Conservation (phyloP, 176 grass and related monocot species). For the Phoenix roebelenii region DNA sequence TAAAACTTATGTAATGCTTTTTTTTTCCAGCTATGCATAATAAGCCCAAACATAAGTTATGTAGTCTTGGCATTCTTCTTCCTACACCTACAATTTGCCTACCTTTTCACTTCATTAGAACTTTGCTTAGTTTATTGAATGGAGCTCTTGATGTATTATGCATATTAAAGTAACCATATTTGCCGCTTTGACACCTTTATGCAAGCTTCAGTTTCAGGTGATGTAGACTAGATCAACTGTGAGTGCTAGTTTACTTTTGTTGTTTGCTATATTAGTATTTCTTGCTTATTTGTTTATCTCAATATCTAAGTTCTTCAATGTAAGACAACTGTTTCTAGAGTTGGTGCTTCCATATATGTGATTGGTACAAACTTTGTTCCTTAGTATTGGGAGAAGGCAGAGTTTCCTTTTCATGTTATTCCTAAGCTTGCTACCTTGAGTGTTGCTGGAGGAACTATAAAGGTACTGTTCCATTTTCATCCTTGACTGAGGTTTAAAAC, state of each 20-base stretch:
- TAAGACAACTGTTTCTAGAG: neutral
- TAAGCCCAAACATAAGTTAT: no score
- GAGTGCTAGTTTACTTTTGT: neutral
- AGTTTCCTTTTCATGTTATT: constrained; percentile 75
- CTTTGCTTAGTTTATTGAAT: no score
- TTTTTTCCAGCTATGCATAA: no score
- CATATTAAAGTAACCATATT: no score
- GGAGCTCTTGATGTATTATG: no score
- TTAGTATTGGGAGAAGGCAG: constrained; percentile 84
- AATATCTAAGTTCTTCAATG: no score
- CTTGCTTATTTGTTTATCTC: no score
- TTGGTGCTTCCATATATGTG: neutral
- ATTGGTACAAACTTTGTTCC: constrained; percentile 8
- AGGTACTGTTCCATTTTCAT: constrained; percentile 27
- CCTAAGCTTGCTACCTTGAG: constrained; percentile 57
- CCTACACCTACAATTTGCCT: no score
- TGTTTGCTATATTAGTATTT: neutral
- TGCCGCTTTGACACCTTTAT: neutral
- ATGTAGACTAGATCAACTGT: constrained; percentile 1
- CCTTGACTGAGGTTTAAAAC: constrained; percentile 1
- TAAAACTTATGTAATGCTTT: no score
- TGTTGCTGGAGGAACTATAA: constrained; percentile 58
- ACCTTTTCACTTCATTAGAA: no score
- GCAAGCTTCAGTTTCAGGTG: neutral
- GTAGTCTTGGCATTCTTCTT: no score